Base-by-base conservation (phyloP, 2,329 filamentous ascomycete genomes). In the Exophiala xenobiotica region DNA sequence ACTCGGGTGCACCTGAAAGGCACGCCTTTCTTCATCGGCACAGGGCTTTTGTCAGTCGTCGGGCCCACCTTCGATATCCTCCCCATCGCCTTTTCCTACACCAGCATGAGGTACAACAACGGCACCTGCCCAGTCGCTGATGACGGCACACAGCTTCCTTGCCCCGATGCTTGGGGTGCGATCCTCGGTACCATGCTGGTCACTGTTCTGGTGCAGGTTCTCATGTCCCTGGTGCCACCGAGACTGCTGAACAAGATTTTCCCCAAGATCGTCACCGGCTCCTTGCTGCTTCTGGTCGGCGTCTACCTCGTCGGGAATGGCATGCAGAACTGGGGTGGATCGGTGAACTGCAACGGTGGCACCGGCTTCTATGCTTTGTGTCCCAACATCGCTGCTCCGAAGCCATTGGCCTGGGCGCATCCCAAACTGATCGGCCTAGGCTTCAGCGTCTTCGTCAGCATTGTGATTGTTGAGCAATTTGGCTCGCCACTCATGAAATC, bases 401-500 rank as follows among this genome's bases (percentile, higher is more conserved):
- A 85, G 51, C 78, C 87, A 11, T 74, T 92, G 1, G 83, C 81
- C 0, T 93, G 89, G 89, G 89, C 87, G 3, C 84, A 83, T 29
- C 80, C 88, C 1, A 85, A 93, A 68, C 90, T 86, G 60, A 80
- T 93, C 4, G 88, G 84, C 49, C 78, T 93, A 1, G 88, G 88
- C 0, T 91, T 93, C 71, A 82, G 82, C 38, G 88, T 91, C 27
- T 92, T 92, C 64, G 61, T 86, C 38, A 87, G 85, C 22, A 92
- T 93, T 64, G 85, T 93, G 54, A 65, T 92, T 9, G 88, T 86
- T 65, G 88, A 93, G 68, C 81, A 87, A 8, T 90, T 91, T 61
- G 89, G 89, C 1, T 80, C 87, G 0, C 88, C 89, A 0, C 86
- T 93, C 59, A 91, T 93, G 86, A 91, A 91, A 66, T 88, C 83